A percentile compares a stretch with the other conserved stretches of the same genome.
Evolutionary conservation across 75 land plant genomes (phyloP).

Genomic region (Ceratopteris richardii): DNA sequence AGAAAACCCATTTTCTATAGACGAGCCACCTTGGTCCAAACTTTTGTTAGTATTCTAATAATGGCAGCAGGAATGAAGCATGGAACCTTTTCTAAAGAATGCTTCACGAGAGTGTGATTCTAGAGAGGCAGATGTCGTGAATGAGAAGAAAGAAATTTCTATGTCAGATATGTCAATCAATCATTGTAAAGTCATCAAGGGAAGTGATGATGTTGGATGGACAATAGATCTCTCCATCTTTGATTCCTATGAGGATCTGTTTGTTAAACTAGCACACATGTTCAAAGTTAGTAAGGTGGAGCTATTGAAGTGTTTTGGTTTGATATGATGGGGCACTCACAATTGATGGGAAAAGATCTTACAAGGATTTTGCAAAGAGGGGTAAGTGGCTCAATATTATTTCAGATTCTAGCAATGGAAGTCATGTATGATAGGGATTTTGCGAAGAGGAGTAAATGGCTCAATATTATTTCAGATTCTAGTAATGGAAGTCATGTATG

Average conservation of each 20-base stretch:
- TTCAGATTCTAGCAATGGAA: not conserved
- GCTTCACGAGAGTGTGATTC: too few relatives aligned
- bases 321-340: constrained; percentile 9
- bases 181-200: constrained; percentile 43
- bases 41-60: too few relatives aligned
- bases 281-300: constrained; percentile 22
- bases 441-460: constrained; percentile 13
- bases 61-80: too few relatives aligned
- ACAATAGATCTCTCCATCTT: constrained; percentile 39
- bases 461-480: constrained; percentile 18
- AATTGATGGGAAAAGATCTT: constrained; percentile 23
- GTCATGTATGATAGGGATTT: constrained; percentile 8
- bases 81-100: too few relatives aligned
- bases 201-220: constrained; percentile 44
- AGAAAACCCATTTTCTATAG: too few relatives aligned
- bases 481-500: constrained; percentile 13
- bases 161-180: constrained; percentile 9
- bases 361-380: not conserved
- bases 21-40: too few relatives aligned
- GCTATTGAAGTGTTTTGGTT: constrained; percentile 28
- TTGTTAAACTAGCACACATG: constrained; percentile 31
- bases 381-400: not conserved
- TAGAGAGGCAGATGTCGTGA: too few relatives aligned
- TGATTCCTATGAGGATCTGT: constrained; percentile 36
- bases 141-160: too few relatives aligned